Evolutionary conservation across 129 eudicot species (phyloP), one percentile per base, ranked within the genome.

Genomic region (Centella asiatica): DNA sequence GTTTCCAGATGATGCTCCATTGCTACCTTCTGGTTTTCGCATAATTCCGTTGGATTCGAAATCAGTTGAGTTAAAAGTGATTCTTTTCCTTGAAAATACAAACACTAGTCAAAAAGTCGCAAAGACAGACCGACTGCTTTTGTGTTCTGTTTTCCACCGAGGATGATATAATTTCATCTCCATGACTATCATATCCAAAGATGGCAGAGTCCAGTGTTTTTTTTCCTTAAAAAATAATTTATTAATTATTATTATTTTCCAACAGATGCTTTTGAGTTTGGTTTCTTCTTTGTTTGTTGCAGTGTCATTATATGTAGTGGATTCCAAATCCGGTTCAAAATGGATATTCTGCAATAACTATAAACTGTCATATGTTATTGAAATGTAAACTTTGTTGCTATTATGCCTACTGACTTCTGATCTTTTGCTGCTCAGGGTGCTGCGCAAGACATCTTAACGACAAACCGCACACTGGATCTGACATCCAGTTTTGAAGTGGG

Each of bases 401-500:
- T 12, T 19, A 7, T 33, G 19, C 26, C 57, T 0, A 23, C 19
- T 28, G 39, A 24, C 50, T 55, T 66, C 74, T 53, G 5, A 27
- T 42, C 10, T 19, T 45, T 44, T 49, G 46, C 68, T 70, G 54
- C 57, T 60, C 83, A 86, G 98, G 84, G 81, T 71, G 93, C 68
- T 46, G 48, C 64, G 8, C 77, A 70, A 69, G 94, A 88, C 64
- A 55, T 67, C 20, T 33, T 74, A 55, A 60, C 75, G 44, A 59
- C 89, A 44, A 86, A 84, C 40, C 83, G 89, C 60, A 87, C 99
- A 15, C 85, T 93, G 25, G 99, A 93, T 76, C 69, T 93, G 59
- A 74, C 99, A 50, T 82, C 99, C n/a, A 88, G 89, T 71, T 93
- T 93, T 40, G 99, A 93, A 74, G 96, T 92, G 66, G 90, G 95